Percentiles rank a stretch among this genome's conserved stretches.
Evolutionary conservation across 495 filamentous ascomycete genomes (phyloP).

Genomic region (Rostrohypoxylon terebratum): DNA sequence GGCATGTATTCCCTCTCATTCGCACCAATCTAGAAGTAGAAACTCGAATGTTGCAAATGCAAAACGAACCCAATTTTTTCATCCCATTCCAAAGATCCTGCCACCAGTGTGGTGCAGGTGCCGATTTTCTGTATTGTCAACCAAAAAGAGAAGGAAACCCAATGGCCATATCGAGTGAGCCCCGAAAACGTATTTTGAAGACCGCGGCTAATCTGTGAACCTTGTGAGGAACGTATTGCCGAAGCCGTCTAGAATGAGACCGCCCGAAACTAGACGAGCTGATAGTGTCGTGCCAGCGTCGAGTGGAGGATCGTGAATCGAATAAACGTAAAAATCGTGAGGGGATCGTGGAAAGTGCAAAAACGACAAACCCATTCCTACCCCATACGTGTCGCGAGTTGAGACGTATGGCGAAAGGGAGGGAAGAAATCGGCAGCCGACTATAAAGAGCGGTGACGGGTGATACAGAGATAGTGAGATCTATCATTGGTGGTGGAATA

Average conservation of each 20-base stretch:
- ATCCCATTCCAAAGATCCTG: conserved; percentile 22
- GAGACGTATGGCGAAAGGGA: background rate
- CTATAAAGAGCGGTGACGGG: background rate
- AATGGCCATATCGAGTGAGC: conserved; percentile 19
- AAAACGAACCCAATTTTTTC: conserved; percentile 37
- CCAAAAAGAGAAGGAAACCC: conserved; percentile 24
- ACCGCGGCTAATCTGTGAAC: conserved; percentile 2
- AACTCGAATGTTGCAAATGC: conserved; percentile 22
- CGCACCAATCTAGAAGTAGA: conserved; percentile 5
- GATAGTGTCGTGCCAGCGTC: conserved; percentile 19
- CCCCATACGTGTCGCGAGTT: background rate
- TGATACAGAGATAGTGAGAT: conserved; percentile 19
- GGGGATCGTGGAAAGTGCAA: conserved; percentile 21
- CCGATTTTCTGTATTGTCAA: conserved; percentile 32
- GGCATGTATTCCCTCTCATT: background rate
- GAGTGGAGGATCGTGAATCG: conserved; percentile 35
- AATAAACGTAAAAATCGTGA: conserved; percentile 47
- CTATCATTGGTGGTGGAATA: conserved; percentile 21
- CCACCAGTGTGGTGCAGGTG: conserved; percentile 19
- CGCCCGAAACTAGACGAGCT: conserved; percentile 1
- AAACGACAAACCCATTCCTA: conserved; percentile 3
- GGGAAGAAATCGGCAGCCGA: conserved; percentile 1
- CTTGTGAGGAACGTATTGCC: conserved; percentile 1
- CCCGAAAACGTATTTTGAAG: conserved; percentile 27
- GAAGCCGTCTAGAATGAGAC: conserved; percentile 1